These are phyloP conservation scores for Colletotrichum sp. DNA, from an alignment of 2,329 filamentous ascomycete genomes.

Conservation along the genomic window DNA sequence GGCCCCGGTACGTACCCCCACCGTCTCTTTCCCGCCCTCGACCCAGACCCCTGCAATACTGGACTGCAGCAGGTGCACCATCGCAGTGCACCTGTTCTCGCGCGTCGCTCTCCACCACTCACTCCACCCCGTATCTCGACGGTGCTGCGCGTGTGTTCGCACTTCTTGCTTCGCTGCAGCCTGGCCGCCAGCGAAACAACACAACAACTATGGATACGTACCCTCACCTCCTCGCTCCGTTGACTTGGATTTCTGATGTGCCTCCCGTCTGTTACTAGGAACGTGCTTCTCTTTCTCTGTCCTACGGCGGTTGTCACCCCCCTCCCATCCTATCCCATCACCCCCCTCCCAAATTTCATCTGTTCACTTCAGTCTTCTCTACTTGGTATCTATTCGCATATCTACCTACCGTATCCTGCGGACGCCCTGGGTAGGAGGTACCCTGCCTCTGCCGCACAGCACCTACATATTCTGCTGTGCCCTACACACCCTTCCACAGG, in stretches of 20 bases:
- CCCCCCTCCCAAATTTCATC: not conserved
- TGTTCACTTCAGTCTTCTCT: not conserved
- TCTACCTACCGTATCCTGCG: not conserved
- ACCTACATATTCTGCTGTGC: not conserved
- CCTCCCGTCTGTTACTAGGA: not conserved
- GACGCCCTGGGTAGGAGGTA: not conserved
- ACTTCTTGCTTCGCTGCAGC: not conserved
- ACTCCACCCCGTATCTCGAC: not conserved
- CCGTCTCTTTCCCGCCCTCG: constrained; percentile 4
- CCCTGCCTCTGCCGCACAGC: not conserved
- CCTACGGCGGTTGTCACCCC: not conserved
- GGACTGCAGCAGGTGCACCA: not conserved
- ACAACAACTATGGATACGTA: not conserved
- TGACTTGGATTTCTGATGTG: not conserved
- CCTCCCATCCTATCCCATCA: not conserved
- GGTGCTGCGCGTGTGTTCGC: not conserved
- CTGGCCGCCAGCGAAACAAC: not conserved
- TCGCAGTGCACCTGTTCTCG: not conserved
- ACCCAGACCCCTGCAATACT: not conserved
- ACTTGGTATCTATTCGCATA: not conserved
- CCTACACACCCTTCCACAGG: not conserved
- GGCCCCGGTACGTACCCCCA: constrained; percentile 8
- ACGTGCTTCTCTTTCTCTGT: not conserved
- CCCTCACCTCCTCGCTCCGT: not conserved
- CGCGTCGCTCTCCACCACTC: not conserved